Percentiles rank a stretch among this genome's conserved stretches.
phyloP scores from a whole-genome alignment of 73 alveolate species.

The Halteria grandinella region DNA sequence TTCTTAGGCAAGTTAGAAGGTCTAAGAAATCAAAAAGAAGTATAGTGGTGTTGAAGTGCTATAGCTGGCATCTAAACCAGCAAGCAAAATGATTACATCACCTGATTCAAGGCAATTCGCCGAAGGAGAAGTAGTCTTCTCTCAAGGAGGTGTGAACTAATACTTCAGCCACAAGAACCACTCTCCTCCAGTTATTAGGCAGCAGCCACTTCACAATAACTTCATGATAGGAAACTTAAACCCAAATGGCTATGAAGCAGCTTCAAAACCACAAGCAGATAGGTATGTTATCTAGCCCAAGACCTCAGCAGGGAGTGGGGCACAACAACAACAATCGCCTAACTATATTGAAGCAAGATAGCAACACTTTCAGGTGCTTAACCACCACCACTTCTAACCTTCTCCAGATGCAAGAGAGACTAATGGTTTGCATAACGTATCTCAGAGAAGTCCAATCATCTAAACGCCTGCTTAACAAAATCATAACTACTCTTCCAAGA shows the following conservation, averaged over 20 bases:
- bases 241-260: too few species aligned
- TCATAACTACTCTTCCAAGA: background rate
- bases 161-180: background rate
- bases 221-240: too few species aligned
- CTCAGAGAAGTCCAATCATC: background rate
- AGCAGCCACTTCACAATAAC: too few species aligned
- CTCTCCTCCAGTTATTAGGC: background rate
- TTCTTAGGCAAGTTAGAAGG: too few species aligned
- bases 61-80: background rate
- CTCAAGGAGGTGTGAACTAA: background rate
- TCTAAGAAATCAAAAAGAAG: conserved; percentile 35
- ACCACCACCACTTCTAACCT: too few species aligned
- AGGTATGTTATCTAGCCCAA: too few species aligned
- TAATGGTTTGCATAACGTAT: background rate
- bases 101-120: conserved; percentile 25
- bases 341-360: too few species aligned
- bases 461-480: conserved; percentile 9
- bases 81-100: conserved; percentile 17
- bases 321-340: too few species aligned
- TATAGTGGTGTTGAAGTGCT: background rate
- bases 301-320: too few species aligned
- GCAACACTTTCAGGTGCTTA: too few species aligned
- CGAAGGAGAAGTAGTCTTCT: background rate
- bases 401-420: background rate
- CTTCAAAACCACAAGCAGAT: too few species aligned